These are phyloP conservation scores for Colletotrichum cordylinicola DNA, from an alignment of 2,329 filamentous ascomycete genomes.

Conservation along the genomic window DNA sequence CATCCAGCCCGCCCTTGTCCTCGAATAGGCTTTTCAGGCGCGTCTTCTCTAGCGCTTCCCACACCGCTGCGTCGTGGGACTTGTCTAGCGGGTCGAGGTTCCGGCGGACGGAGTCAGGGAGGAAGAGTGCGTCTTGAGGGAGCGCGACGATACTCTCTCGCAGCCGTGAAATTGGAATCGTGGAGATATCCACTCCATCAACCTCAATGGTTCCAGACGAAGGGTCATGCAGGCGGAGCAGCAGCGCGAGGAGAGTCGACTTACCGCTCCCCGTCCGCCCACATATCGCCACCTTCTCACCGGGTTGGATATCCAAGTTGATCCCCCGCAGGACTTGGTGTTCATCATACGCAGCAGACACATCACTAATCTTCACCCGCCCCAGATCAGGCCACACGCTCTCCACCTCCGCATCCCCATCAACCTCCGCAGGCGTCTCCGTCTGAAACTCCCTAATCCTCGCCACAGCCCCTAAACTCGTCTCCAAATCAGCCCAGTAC, in stretches of 20 bases:
- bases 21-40: conserved; percentile 48
- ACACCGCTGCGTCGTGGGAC: conserved; percentile 46
- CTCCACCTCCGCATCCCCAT: neutral
- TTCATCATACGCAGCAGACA: conserved; percentile 1
- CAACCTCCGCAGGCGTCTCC: conserved; percentile 25
- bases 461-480: conserved; percentile 31
- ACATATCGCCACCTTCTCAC: conserved; percentile 44
- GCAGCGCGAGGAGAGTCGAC: conserved; percentile 42
- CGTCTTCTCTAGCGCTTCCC: conserved; percentile 50
- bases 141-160: conserved; percentile 44
- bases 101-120: conserved; percentile 51
- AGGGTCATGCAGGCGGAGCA: conserved; percentile 54
- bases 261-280: conserved; percentile 48
- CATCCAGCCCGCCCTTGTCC: conserved; percentile 40
- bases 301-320: conserved; percentile 32
- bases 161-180: conserved; percentile 26
- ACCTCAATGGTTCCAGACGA: conserved; percentile 46
- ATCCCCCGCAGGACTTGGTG: conserved; percentile 31
- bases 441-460: conserved; percentile 33
- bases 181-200: conserved; percentile 44
- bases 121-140: conserved; percentile 57
- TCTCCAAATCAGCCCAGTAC: conserved; percentile 37
- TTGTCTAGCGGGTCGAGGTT: conserved; percentile 52
- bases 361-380: neutral
- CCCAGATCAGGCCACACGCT: neutral